A percentile compares a stretch with the other conserved stretches of the same genome.
These are phyloP conservation scores for Trichoderma aggressivum DNA, from an alignment of 2,329 filamentous ascomycete genomes.

Conservation along the genomic window DNA sequence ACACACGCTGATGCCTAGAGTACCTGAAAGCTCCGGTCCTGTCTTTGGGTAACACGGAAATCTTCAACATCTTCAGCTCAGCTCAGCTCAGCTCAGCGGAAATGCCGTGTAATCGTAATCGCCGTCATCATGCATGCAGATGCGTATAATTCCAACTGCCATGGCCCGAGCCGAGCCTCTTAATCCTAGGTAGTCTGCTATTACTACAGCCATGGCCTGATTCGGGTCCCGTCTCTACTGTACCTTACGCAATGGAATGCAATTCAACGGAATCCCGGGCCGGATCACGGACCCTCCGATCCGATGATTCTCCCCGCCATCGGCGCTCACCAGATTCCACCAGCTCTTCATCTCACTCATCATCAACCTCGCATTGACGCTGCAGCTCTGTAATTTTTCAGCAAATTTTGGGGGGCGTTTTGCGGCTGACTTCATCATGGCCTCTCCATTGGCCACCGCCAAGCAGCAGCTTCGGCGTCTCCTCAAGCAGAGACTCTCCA, in stretches of 20 bases:
- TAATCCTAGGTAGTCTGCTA: not conserved
- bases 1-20: not conserved
- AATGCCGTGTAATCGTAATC: not conserved
- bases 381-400: not conserved
- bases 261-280: not conserved
- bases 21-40: too few species aligned
- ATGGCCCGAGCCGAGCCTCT: not conserved
- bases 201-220: not conserved
- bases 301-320: slow-evolving; percentile 4
- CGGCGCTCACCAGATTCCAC: not conserved
- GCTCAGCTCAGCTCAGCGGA: not conserved
- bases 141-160: not conserved
- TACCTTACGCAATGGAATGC: too few species aligned
- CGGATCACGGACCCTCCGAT: slow-evolving; percentile 12
- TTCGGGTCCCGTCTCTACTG: not conserved
- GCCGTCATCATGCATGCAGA: not conserved
- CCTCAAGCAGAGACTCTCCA: slow-evolving; percentile 65
- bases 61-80: not conserved
- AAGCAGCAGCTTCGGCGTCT: slow-evolving; percentile 73
- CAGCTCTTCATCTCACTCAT: not conserved
- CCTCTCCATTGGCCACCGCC: slow-evolving; percentile 55
- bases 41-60: not conserved
- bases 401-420: not conserved
- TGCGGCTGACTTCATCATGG: slow-evolving; percentile 37
- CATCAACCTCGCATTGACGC: not conserved